A percentile compares a stretch with the other conserved stretches of the same genome.
Conservation (phyloP, 2,329 filamentous ascomycete genomes). For the Microdochium paspali region DNA sequence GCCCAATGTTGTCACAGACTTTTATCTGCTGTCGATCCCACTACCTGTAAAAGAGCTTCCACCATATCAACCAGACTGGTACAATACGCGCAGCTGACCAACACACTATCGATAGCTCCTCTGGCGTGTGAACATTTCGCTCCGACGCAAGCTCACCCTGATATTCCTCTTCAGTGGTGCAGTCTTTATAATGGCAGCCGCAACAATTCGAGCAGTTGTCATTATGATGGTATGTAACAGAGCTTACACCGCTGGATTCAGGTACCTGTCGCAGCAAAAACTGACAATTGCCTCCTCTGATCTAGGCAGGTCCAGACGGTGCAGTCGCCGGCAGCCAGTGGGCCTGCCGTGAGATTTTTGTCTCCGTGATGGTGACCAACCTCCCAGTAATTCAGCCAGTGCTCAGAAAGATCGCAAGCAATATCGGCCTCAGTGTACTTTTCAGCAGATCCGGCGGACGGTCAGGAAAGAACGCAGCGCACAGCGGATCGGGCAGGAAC, state of each 20-base stretch:
- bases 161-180: constrained; percentile 37
- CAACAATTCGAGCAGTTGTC: constrained; percentile 34
- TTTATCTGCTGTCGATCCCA: constrained; percentile 37
- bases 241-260: too few species aligned
- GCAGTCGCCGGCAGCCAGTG: constrained; percentile 14
- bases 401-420: constrained; percentile 6
- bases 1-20: constrained; percentile 32
- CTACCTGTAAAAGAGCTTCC: constrained; percentile 22
- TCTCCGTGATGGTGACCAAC: constrained; percentile 26
- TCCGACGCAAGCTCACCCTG: constrained; percentile 27
- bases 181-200: constrained; percentile 36
- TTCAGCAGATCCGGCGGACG: constrained; percentile 5
- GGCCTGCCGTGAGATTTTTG: constrained; percentile 28
- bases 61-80: constrained; percentile 1
- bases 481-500: background rate
- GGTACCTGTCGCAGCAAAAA: too few species aligned
- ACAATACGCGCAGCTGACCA: constrained; percentile 1
- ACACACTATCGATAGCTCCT: constrained; percentile 22
- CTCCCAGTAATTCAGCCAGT: constrained; percentile 13
- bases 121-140: constrained; percentile 31
- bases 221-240: constrained; percentile 24
- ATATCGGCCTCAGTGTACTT: constrained; percentile 8
- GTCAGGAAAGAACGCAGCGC: background rate
- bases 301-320: constrained; percentile 9
- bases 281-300: background rate